A percentile compares a stretch with the other conserved stretches of the same genome.
phyloP scores from a whole-genome alignment of 1,284 basidiomycete genomes.

The Pascua guehoae region DNA sequence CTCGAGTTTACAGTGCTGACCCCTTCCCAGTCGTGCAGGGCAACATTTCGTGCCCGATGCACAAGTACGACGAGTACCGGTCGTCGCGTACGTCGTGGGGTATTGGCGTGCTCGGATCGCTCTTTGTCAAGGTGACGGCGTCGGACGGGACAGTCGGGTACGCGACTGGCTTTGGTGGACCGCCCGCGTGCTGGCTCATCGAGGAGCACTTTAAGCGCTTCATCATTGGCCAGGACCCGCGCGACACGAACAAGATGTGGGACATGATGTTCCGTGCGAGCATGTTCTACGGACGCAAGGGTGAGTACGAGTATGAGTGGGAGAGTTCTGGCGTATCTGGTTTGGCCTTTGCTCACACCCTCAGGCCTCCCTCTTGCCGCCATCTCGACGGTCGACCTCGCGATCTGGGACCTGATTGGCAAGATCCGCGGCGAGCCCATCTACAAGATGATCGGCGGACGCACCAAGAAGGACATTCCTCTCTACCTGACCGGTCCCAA shows the following conservation, averaged over 20 bases:
- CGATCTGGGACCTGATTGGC: slow-evolving; percentile 57
- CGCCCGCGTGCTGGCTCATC: slow-evolving; percentile 58
- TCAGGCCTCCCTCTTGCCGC: slow-evolving; percentile 54
- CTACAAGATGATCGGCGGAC: slow-evolving; percentile 58
- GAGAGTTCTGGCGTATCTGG: background rate
- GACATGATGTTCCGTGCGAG: slow-evolving; percentile 52
- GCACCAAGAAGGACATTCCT: slow-evolving; percentile 54
- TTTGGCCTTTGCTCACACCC: background rate
- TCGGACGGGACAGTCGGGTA: slow-evolving; percentile 55
- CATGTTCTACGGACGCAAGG: slow-evolving; percentile 57
- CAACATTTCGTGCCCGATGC: slow-evolving; percentile 52
- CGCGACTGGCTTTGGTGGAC: slow-evolving; percentile 56
- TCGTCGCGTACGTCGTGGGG: slow-evolving; percentile 53
- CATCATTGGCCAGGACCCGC: slow-evolving; percentile 55
- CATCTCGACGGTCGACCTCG: slow-evolving; percentile 55
- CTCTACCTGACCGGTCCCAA: slow-evolving; percentile 56
- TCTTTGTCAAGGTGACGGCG: slow-evolving; percentile 55
- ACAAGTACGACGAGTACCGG: slow-evolving; percentile 53
- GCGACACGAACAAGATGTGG: slow-evolving; percentile 54
- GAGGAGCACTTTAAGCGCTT: slow-evolving; percentile 57
- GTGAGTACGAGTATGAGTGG: slow-evolving; percentile 15
- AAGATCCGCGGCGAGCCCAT: slow-evolving; percentile 57
- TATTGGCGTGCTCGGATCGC: slow-evolving; percentile 51
- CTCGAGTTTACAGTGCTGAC: background rate
- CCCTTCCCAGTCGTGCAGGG: slow-evolving; percentile 39